Base-by-base conservation (phyloP, 495 filamentous ascomycete species). In the Delitschia confertaspora region DNA sequence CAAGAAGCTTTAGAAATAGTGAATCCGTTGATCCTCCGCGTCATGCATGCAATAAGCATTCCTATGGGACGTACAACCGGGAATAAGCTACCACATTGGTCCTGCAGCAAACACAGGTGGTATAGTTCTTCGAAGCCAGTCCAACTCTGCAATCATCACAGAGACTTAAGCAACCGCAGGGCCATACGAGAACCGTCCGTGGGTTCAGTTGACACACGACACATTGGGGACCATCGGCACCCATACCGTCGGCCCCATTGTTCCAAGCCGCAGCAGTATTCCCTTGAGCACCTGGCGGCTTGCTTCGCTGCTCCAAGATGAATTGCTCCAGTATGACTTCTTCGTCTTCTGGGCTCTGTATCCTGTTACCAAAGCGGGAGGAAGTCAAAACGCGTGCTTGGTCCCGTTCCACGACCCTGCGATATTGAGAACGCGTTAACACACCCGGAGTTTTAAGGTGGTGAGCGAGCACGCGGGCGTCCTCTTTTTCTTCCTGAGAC, bases 91-190 rank as follows among this genome's bases (percentile, higher is more conserved):
- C 75, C 18, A 95, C 83, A 48, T 89, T 82, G 47, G 82, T 74
- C 36, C 91, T 71, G 60, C 91, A 96, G 50, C 89, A 95, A 16
- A 95, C 87, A 53, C 91, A 98, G 53, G 82, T 89, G 31, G 85
- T 82, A 57, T 89, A 95, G 62, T 96, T 96, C 55, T 93, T 95
- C 83, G 93, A 84, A 6, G 91, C 91, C 22, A 98, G 72, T 39
- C 82, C 86, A 18, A 98, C 82, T 14, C 91, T 71, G 61, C 91
- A 96, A 41, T 96, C 91, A 58, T 98, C 91, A 57, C 91, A 96
- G 18, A 95, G 69, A 47, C 85, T 88, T 32, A 98, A 70, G 60
- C 91, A 98, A 14, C 93, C 78, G 57, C 91, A 98, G 2, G 91
- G 91, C 93, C 93, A 96, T 3, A 93, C 82, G 41, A 98, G 82